Conservation (phyloP, 495 filamentous ascomycete species). For the Penicillium flavigenum region DNA sequence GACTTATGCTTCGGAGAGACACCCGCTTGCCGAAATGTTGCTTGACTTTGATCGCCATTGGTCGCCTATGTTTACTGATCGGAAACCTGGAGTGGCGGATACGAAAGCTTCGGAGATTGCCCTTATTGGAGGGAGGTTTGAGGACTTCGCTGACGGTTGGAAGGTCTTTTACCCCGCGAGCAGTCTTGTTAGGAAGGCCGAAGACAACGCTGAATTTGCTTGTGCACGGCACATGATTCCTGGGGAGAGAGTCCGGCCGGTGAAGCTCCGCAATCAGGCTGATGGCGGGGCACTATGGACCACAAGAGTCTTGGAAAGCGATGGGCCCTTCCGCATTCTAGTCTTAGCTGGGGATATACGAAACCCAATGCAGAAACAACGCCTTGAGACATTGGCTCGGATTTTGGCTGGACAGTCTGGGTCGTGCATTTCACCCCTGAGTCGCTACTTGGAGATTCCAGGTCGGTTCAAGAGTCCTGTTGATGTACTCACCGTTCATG, state of each 20-base stretch:
- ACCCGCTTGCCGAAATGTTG: conserved; percentile 66
- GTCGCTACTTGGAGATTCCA: conserved; percentile 38
- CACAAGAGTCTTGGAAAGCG: conserved; percentile 38
- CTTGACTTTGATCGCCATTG: conserved; percentile 62
- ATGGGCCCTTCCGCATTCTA: conserved; percentile 62
- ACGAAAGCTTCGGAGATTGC: conserved; percentile 28
- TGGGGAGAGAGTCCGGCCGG: conserved; percentile 53
- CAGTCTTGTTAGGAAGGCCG: conserved; percentile 28
- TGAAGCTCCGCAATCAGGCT: conserved; percentile 55
- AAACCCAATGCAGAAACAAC: conserved; percentile 36
- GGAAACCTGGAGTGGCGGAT: not conserved
- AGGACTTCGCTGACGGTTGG: conserved; percentile 41
- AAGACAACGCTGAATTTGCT: conserved; percentile 15
- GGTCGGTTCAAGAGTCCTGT: conserved; percentile 43
- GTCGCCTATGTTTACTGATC: conserved; percentile 25
- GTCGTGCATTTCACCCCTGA: conserved; percentile 20
- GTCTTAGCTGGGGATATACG: conserved; percentile 61
- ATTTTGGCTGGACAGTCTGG: conserved; percentile 31
- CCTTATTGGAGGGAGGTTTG: conserved; percentile 25
- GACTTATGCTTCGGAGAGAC: conserved; percentile 72
- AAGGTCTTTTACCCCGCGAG: conserved; percentile 38
- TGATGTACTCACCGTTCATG: conserved; percentile 59
- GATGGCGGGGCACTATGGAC: conserved; percentile 54
- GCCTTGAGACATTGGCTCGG: conserved; percentile 47
- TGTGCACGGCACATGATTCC: conserved; percentile 39